Evolutionary conservation across 768 basidiomycete species (phyloP), one percentile per base, ranked within the genome.

Genomic region (Tylopilus plumbeoviolaceoides): DNA sequence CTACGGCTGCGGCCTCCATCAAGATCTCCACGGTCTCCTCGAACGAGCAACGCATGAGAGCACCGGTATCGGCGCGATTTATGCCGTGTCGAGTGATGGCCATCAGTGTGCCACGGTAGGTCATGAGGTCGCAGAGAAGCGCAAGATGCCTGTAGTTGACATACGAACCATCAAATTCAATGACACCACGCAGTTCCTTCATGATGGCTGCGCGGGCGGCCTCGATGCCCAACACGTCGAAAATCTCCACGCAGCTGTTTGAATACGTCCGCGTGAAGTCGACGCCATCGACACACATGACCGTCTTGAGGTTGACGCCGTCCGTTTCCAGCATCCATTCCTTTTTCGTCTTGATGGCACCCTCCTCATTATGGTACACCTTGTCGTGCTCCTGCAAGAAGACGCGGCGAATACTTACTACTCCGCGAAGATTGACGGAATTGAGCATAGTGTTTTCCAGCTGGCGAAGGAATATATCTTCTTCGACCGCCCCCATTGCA

Each of bases 21-120:
- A 99, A 72, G 62, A 98, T 98, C 68, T 99, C 97, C 55, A 99
- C 97, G 3, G 97, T 99, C 76, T 98, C 97, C 70, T 99, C 97
- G 78, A 99, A 99, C 1, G 97, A 98, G 70, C 93, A 98, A 46
- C 97, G 79, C 88, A 98, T 98, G 48, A 99, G 78, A 5, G 97
- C 95, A 18, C 97, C 97, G n/a, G 97, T 98, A 62, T 99, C 97
- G 23, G 95, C 89, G 44, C 97, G 87, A 72, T 99, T 99, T 72
- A 99, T 99, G 70, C 97, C 97, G 64, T 99, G 97, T 36, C 97
- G 93, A 48, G 97, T 99, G 72, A 99, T 99, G 5, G 95, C 91
- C 95, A 98, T 98, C 45, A 99, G 79, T 3, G 80, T 68, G 25
- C 97, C 97, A 40, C 92, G 89, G 64, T 95, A 91, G 11, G 95